Evolutionary conservation across 768 basidiomycete genomes (phyloP), one percentile per base, ranked within the genome.

Genomic region (Psilocybe cubensis): DNA sequence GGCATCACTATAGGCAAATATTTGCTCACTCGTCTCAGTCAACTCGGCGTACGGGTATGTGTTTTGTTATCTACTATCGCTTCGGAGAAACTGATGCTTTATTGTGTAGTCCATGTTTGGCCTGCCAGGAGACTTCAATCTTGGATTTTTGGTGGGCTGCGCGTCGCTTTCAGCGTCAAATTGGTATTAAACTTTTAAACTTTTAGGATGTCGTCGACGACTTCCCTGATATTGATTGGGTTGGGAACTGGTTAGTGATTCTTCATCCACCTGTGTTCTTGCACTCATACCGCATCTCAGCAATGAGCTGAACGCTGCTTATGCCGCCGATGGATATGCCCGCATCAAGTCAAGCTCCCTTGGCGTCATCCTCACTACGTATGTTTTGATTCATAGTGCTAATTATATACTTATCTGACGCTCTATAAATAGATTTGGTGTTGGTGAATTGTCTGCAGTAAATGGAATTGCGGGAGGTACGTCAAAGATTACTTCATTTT

Each of bases 291-390:
- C 62, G 2, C 57, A 10, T 25, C 28, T 0, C 57, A 91, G 91
- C 62, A 92, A 93, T 58, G 90, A 94, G 68, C 78, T 95, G 45
- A 92, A 95, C 61, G 90, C 92, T 0, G 81, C 92, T 0, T 97
- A 97, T 71, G 95, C 95, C 14, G 92, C 92, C 0, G 94, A 96
- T 66, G 95, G 95, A 10, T 96, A 96, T 70, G 92, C 95, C 18
- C 83, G 96, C 56, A 86, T 95, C 51, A 96, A 94, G 62, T 84
- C 87, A 48, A 75, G 79, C 45, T 79, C 83, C 63, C 74, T 93
- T 46, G 91, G 91, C 48, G 91, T 86, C 7, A 72, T 94, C 4
- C 72, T 83, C 28, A 96, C 95, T 10, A 97, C 90, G 88, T 89
- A 64, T n/a, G 77, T 66, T 0, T 11, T 31, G 46, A 29, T 1